Percentiles rank a stretch among this genome's conserved stretches.
Evolutionary conservation across 2,329 filamentous ascomycete species (phyloP).

Genomic region (Venturia carpophila): DNA sequence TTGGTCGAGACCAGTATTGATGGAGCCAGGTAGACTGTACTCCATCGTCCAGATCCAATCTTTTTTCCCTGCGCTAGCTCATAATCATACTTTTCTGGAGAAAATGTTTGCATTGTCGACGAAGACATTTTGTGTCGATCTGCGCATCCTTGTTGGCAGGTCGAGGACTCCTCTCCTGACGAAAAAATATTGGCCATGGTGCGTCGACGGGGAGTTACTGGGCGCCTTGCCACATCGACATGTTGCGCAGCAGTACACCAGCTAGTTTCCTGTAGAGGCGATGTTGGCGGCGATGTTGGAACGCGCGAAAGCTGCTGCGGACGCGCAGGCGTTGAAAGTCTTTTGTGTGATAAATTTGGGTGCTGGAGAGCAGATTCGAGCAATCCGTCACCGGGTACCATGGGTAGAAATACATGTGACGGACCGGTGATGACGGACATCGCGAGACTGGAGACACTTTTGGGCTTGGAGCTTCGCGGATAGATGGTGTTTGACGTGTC

Average conservation of each 20-base stretch:
- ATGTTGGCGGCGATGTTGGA: not conserved
- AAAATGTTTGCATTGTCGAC: not conserved
- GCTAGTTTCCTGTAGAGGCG: not conserved
- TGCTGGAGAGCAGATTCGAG: not conserved
- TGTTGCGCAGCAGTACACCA: not conserved
- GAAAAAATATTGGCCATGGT: not conserved
- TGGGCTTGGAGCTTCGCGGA: not conserved
- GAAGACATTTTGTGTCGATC: not conserved
- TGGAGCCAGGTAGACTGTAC: conserved; percentile 10
- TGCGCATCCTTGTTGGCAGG: not conserved
- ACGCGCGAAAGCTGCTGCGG: not conserved
- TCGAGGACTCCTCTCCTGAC: too few species aligned
- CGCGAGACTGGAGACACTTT: not conserved
- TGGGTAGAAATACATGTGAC: not conserved
- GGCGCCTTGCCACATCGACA: not conserved
- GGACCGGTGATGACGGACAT: not conserved
- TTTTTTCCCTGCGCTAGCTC: not conserved
- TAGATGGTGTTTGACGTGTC: conserved; percentile 9
- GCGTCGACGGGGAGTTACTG: not conserved
- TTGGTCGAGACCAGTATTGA: not conserved
- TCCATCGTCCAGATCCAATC: conserved; percentile 14
- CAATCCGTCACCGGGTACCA: not conserved
- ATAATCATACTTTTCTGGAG: not conserved
- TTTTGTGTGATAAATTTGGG: not conserved
- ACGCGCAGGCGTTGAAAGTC: conserved; percentile 4